These are phyloP conservation scores for Suillus luteus DNA, from an alignment of 768 basidiomycete species.

Conservation along the genomic window DNA sequence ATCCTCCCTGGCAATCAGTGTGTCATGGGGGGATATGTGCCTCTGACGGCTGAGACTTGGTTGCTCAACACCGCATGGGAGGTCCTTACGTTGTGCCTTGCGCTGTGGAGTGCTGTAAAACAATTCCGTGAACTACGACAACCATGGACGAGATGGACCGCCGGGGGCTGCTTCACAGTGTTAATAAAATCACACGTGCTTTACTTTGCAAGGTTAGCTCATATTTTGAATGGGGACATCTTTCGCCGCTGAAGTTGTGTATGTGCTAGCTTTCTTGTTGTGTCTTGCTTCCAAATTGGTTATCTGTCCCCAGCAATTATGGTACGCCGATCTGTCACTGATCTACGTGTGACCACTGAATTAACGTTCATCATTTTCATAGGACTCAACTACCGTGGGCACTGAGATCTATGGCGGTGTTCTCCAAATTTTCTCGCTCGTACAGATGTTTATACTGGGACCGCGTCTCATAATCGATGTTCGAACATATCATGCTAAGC, in stretches of 20 bases:
- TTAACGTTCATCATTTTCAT: neutral
- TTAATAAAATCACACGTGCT: neutral
- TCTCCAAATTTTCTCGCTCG: neutral
- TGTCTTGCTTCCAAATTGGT: neutral
- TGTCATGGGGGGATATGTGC: neutral
- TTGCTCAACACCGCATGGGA: neutral
- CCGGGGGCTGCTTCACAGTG: neutral
- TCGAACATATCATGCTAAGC: neutral
- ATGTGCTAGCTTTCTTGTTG: neutral
- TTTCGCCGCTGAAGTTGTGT: neutral
- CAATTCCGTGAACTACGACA: neutral
- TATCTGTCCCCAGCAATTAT: neutral
- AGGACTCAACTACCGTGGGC: neutral
- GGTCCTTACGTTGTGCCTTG: neutral
- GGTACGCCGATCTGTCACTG: neutral
- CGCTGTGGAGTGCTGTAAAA: neutral
- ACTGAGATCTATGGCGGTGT: neutral
- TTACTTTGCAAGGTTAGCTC: constrained; percentile 1
- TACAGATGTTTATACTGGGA: constrained; percentile 2
- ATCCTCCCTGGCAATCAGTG: neutral
- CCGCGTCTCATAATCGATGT: neutral
- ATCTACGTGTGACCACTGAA: neutral
- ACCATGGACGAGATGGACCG: neutral
- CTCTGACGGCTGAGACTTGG: neutral
- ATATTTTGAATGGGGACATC: neutral